Evolutionary conservation across 139 green algal species (phyloP).

Genomic region (Auxenochlorella pyrenoidosa): DNA sequence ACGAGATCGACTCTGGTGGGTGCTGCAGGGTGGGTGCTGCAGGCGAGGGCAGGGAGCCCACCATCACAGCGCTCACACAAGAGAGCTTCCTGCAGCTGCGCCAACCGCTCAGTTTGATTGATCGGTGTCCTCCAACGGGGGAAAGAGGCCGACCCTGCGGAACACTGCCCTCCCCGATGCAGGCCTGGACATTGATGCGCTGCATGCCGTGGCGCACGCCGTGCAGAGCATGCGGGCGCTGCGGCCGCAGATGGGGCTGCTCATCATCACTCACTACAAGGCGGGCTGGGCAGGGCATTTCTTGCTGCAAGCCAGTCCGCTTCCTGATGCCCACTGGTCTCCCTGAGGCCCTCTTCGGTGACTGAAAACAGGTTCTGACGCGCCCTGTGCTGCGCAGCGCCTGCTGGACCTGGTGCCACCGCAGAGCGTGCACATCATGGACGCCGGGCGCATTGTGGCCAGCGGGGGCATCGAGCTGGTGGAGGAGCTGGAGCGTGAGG

Average conservation of each 20-base stretch:
- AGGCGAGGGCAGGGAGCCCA: too few relatives aligned
- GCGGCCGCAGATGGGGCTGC: not conserved
- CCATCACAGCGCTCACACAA: too few relatives aligned
- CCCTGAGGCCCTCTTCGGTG: not conserved
- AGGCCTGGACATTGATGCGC: constrained; percentile 4
- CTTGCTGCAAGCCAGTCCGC: not conserved
- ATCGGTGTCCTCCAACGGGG: too few relatives aligned
- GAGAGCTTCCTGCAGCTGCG: too few relatives aligned
- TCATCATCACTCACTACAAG: constrained; percentile 18
- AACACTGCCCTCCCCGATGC: not conserved
- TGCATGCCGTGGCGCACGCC: not conserved
- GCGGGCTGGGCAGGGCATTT: not conserved
- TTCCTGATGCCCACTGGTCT: not conserved
- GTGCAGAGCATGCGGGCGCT: not conserved
- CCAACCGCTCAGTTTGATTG: too few relatives aligned
- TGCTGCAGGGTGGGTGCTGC: not conserved
- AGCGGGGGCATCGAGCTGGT: constrained; percentile 1
- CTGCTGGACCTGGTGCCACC: not conserved
- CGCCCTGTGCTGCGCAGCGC: not conserved
- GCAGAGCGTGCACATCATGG: constrained; percentile 9
- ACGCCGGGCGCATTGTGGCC: constrained; percentile 1
- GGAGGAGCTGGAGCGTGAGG: constrained; percentile 1
- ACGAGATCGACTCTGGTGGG: constrained; percentile 1
- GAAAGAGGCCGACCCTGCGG: too few relatives aligned
- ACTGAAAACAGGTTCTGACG: too few relatives aligned